Conservation (phyloP, 1,139 yeast genomes). For the Casaregolazyma lundiana region DNA sequence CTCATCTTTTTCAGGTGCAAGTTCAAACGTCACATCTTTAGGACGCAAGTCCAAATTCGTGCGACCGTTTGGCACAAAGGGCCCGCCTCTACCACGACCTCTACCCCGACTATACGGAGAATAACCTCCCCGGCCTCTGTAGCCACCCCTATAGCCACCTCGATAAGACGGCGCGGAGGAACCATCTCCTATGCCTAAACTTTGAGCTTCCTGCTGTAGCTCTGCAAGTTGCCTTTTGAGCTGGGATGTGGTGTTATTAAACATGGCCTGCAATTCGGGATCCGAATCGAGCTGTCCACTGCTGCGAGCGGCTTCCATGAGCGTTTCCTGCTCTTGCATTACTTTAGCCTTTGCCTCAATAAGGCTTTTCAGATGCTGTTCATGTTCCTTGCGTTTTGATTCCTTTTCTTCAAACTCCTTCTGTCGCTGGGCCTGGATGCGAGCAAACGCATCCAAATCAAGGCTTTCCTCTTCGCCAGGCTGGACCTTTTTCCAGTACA, state of each 20-base stretch:
- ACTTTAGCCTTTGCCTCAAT: conserved; percentile 35
- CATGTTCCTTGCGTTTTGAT: conserved; percentile 34
- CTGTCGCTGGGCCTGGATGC: conserved; percentile 39
- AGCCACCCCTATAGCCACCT: conserved; percentile 24
- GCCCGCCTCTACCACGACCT: conserved; percentile 20
- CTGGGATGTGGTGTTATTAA: conserved; percentile 31
- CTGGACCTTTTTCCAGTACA: conserved; percentile 37
- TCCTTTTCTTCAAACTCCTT: conserved; percentile 40
- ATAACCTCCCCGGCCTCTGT: conserved; percentile 18
- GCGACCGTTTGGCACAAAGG: conserved; percentile 19
- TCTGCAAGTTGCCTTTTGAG: conserved; percentile 34
- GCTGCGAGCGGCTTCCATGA: conserved; percentile 28
- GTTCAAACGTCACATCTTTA: conserved; percentile 32
- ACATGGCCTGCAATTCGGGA: conserved; percentile 14
- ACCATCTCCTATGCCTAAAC: conserved; percentile 24
- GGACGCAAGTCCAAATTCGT: conserved; percentile 39
- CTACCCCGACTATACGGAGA: conserved; percentile 21
- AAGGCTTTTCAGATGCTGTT: conserved; percentile 33
- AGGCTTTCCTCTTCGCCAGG: conserved; percentile 22
- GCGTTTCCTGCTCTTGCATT: conserved; percentile 31
- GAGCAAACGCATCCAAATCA: conserved; percentile 37
- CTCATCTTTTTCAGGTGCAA: conserved; percentile 33
- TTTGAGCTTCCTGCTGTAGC: conserved; percentile 34
- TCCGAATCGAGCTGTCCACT: conserved; percentile 15
- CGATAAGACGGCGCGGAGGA: conserved; percentile 13